Evolutionary conservation across 257 asterid species (phyloP).

Genomic region (Misopates orontium): DNA sequence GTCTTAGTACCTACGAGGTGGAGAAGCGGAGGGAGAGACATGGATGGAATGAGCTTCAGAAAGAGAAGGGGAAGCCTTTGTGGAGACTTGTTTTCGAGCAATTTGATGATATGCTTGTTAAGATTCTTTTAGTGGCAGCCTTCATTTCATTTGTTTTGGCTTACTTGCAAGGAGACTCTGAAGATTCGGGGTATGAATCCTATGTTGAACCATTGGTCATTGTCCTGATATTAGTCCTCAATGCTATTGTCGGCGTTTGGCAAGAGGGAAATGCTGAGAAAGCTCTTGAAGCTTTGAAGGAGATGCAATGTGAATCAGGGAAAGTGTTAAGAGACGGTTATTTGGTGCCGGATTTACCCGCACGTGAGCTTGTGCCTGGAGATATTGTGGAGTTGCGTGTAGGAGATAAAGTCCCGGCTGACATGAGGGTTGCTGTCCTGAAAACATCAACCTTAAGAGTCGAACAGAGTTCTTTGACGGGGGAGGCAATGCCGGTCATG

Average conservation of each 20-base stretch:
- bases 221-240: conserved; percentile 53
- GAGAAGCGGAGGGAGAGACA: conserved; percentile 57
- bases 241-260: conserved; percentile 76
- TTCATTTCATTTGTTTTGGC: conserved; percentile 70
- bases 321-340: conserved; percentile 63
- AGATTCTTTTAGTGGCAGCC: conserved; percentile 73
- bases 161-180: conserved; percentile 50
- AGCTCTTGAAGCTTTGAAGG: conserved; percentile 71
- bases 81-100: conserved; percentile 77
- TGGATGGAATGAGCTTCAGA: conserved; percentile 73
- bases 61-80: conserved; percentile 71
- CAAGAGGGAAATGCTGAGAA: conserved; percentile 72
- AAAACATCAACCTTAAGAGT: conserved; percentile 59
- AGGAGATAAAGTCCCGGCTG: conserved; percentile 76
- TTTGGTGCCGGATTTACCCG: conserved; percentile 53
- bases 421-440: conserved; percentile 54
- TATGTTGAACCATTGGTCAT: conserved; percentile 75
- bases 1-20: conserved; percentile 58
- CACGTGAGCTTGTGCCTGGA: conserved; percentile 73
- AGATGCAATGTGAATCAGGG: conserved; percentile 60
- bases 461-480: conserved; percentile 72
- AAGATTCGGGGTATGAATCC: conserved; percentile 50
- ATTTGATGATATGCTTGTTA: conserved; percentile 77
- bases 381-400: conserved; percentile 71
- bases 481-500: conserved; percentile 64